phyloP scores from a whole-genome alignment of 805 yeast species.

The Saturnispora galanensis region DNA sequence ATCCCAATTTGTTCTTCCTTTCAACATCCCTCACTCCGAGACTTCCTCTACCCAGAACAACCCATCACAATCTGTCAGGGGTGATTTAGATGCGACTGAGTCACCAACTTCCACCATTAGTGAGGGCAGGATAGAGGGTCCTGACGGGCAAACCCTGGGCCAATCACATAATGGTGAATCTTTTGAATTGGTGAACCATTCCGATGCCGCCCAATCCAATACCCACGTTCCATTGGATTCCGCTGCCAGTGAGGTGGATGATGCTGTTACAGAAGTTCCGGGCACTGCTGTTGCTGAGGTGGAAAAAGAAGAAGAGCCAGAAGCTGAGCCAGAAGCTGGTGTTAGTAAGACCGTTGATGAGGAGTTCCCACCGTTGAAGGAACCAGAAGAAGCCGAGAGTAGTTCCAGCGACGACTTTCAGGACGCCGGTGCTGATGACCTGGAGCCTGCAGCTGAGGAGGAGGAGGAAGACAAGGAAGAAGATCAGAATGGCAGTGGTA shows the following conservation, averaged over 20 bases:
- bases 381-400: background rate
- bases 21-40: constrained; percentile 63
- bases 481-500: background rate
- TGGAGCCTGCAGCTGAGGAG: constrained; percentile 5
- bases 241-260: constrained; percentile 3
- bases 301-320: background rate
- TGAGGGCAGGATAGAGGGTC: constrained; percentile 23
- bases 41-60: constrained; percentile 90
- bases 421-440: constrained; percentile 13
- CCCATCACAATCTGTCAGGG: constrained; percentile 84
- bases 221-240: background rate
- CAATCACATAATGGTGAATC: constrained; percentile 31
- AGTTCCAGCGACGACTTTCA: constrained; percentile 12
- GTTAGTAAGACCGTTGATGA: background rate
- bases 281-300: constrained; percentile 8
- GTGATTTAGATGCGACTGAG: constrained; percentile 44
- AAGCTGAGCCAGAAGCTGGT: background rate
- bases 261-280: constrained; percentile 2
- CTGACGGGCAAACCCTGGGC: constrained; percentile 13
- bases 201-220: constrained; percentile 24
- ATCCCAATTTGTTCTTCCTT: constrained; percentile 27
- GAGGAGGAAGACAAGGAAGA: constrained; percentile 7
- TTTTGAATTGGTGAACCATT: constrained; percentile 44
- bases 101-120: constrained; percentile 28
- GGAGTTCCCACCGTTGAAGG: constrained; percentile 8